These are phyloP conservation scores for Neurospora sp. DNA, from an alignment of 495 filamentous ascomycete genomes.

Conservation along the genomic window DNA sequence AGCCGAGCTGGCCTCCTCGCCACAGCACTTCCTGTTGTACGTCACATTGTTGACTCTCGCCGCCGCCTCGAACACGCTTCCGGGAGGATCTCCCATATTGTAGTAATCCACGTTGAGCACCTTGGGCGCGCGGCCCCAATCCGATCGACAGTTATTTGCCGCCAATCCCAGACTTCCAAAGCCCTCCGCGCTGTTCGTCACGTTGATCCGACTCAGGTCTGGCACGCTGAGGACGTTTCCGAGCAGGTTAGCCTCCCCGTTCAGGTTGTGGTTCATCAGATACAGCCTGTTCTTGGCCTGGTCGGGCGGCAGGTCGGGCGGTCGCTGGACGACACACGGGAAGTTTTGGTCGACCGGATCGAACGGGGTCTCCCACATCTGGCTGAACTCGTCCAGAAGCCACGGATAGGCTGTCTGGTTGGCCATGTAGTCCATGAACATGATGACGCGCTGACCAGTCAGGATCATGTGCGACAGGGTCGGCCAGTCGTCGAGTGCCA, in stretches of 20 bases:
- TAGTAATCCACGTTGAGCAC: constrained; percentile 89
- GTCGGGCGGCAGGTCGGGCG: constrained; percentile 45
- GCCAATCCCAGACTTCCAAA: constrained; percentile 62
- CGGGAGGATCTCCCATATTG: constrained; percentile 53
- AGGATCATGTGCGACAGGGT: constrained; percentile 73
- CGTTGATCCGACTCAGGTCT: constrained; percentile 52
- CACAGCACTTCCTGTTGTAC: constrained; percentile 68
- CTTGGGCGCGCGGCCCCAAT: constrained; percentile 68
- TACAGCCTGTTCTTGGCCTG: constrained; percentile 59
- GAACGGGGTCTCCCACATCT: constrained; percentile 70
- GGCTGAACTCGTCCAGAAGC: constrained; percentile 63
- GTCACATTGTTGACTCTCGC: constrained; percentile 78
- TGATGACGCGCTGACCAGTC: constrained; percentile 38
- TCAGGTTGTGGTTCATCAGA: constrained; percentile 89
- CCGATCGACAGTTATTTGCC: constrained; percentile 53
- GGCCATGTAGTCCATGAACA: constrained; percentile 69
- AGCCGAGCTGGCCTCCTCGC: constrained; percentile 24
- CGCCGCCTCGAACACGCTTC: constrained; percentile 88
- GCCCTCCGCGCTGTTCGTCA: constrained; percentile 59
- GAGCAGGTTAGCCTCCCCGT: constrained; percentile 56
- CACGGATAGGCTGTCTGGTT: constrained; percentile 69
- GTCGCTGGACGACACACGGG: constrained; percentile 61
- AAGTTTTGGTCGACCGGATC: constrained; percentile 52
- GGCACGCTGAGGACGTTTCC: constrained; percentile 61
- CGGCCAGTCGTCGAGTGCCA: constrained; percentile 73